These are phyloP conservation scores for Acer campestre DNA, from an alignment of 345 rosid genomes.

Conservation along the genomic window DNA sequence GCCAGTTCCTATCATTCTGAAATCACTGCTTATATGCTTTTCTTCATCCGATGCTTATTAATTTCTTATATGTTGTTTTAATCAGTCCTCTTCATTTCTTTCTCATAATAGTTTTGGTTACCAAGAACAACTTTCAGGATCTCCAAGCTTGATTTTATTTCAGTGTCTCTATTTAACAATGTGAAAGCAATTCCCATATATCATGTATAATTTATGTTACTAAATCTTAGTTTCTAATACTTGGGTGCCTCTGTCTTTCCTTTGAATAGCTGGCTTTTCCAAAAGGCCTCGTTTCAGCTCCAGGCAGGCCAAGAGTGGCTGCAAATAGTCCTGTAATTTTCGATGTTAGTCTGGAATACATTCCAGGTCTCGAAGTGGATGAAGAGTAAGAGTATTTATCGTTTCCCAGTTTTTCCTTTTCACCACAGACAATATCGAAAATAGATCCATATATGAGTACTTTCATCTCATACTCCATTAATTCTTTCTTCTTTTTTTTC, in stretches of 20 bases:
- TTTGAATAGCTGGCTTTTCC: constrained; percentile 81
- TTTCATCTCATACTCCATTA: constrained; percentile 1
- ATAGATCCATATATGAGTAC: constrained; percentile 4
- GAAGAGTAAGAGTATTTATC: constrained; percentile 38
- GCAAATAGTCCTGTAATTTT: constrained; percentile 84
- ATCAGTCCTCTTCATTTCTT: too few species aligned
- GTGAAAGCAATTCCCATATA: not conserved
- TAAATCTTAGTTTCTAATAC: not conserved
- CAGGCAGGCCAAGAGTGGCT: constrained; percentile 96
- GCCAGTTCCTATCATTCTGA: not conserved
- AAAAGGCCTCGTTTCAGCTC: constrained; percentile 85
- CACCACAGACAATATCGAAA: not conserved
- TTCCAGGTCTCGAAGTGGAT: constrained; percentile 86
- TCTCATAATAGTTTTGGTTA: too few species aligned
- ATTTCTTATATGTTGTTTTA: not conserved
- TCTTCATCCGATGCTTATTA: not conserved
- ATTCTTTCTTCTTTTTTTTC: constrained; percentile 4
- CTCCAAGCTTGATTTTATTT: too few species aligned
- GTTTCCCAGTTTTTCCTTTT: not conserved
- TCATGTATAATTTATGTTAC: not conserved
- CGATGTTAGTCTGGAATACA: constrained; percentile 88
- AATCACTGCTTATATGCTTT: not conserved
- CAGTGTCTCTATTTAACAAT: too few species aligned
- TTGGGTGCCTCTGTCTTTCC: not conserved
- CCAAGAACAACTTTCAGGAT: too few species aligned